Percentiles rank a stretch among this genome's conserved stretches.
Evolutionary conservation across 306 rosid genomes (phyloP).

Genomic region (Vicia faba): DNA sequence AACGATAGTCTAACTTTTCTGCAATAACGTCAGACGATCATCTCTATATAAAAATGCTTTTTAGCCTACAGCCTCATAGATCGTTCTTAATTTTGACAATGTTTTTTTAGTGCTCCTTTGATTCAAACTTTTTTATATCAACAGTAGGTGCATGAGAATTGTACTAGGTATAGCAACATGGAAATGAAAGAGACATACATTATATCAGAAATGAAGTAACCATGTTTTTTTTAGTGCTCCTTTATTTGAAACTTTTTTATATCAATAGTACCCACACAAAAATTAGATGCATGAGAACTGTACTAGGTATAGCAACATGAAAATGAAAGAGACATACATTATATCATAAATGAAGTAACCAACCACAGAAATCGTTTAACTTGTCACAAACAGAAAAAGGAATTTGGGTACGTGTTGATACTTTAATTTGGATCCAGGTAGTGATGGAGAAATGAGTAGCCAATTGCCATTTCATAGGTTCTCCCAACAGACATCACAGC

Average conservation of each 20-base stretch:
- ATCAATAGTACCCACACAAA: background rate
- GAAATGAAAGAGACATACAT: background rate
- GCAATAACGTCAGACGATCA: too few relatives aligned
- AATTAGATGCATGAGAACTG: background rate
- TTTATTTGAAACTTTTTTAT: background rate
- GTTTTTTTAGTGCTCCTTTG: too few relatives aligned
- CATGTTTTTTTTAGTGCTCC: background rate
- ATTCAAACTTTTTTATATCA: background rate
- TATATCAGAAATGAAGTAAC: background rate
- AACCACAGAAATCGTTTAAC: background rate
- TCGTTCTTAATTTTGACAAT: too few relatives aligned
- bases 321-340: background rate
- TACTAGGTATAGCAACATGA: background rate
- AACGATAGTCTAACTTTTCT: too few relatives aligned
- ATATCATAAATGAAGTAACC: background rate
- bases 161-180: background rate
- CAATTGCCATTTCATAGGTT: conserved; percentile 10
- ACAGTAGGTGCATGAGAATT: background rate
- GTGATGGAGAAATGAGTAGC: background rate
- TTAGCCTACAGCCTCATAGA: too few relatives aligned
- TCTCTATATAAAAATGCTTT: too few relatives aligned
- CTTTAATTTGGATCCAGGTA: conserved; percentile 17
- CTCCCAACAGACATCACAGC: conserved; percentile 51
- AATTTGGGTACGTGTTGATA: conserved; percentile 11
- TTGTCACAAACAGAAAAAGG: background rate